Base-by-base conservation (phyloP, 306 rosid genomes). In the Trifolium dubium region DNA sequence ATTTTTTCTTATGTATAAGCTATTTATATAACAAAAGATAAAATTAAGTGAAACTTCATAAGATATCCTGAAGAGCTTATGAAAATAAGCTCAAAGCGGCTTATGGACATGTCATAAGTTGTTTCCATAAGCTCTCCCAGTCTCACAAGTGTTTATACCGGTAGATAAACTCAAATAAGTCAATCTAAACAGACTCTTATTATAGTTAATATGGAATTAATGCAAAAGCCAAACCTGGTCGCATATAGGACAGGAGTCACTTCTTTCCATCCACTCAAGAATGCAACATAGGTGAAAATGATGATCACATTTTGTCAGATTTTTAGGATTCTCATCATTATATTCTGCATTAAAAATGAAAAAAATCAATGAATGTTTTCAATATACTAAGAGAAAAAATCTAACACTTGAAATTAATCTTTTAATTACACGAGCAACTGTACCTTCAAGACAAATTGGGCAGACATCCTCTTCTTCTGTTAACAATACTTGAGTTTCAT, bases 371-470 rank as follows among this genome's bases (percentile, higher is more conserved):
- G 47, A 54, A 40, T 35, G 65, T 37, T 77, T 80, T 15, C 46
- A 39, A 44, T n/a, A 23, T 43, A 60, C 71, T 3, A 53, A 59
- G n/a, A 46, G 19, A 58, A 37, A 37, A 37, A 37, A 46, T n/a
- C 73, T 47, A 60, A 64, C 40, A 44, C 46, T 17, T 12, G 31
- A 3, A 64, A 67, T 17, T 60, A 5, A 35, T 63, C 41, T 64
- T 37, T 34, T 9, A 73, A 73, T 66, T 43, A 18, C 89, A 6
- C 31, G 14, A 63, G 31, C 46, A 64, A 40, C 11, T 10, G 23
- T 67, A 67, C 72, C 98, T 86, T 90, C 98, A 13, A 92, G 92
- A 83, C 98, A 92, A 79, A 92, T 92, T 71, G 95, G 95, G 71
- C 96, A 89, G 59, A 17, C 95, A 46, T 90, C 95, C 75, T 92